Evolutionary conservation across 2,329 filamentous ascomycete species (phyloP), one percentile per base, ranked within the genome.

Genomic region (Penicillium janthinellum): DNA sequence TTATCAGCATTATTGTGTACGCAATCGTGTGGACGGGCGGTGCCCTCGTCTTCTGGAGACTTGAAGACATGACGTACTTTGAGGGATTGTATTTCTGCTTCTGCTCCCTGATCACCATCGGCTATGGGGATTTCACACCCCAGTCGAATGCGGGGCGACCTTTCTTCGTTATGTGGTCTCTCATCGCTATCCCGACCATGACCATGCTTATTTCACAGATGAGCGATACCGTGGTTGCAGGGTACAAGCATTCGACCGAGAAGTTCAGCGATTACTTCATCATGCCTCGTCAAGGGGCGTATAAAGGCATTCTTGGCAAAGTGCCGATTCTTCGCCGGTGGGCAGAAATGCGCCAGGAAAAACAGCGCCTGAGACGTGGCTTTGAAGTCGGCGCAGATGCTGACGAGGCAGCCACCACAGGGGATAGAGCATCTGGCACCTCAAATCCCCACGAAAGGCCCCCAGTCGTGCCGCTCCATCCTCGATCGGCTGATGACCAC

Each of bases 81-180:
- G 81, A 92, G 58, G 85, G 88, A 0, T 82, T 97, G 45, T 96
- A 96, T 76, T 96, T 96, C 71, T 88, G 88, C 66, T 97, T 95
- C 73, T 87, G 92, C 37, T 89, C 88, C 2, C 84, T 96, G 25
- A 82, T 92, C 1, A 96, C 93, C 0, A 90, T 96, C 39, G 93
- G 93, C 0, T 96, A 96, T 67, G 93, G 93, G 3, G 92, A 96
- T 65, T 75, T 89, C 5, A 86, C 88, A 1, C 92, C 92, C 0
- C 80, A 87, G n/a, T 90, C 88, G 1, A 93, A 92, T 64, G 84
- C 88, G 0, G 91, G 90, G 1, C 88, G 90, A 56, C 86, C 90
- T 0, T 96, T 96, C 73, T 97, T 96, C 69, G 90, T 97, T n/a
- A 88, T 96, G 57, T 97, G 93, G 93, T 91, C 88, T 14, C 75